Evolutionary conservation across 306 rosid species (phyloP).

Genomic region (Fagus sylvatica): DNA sequence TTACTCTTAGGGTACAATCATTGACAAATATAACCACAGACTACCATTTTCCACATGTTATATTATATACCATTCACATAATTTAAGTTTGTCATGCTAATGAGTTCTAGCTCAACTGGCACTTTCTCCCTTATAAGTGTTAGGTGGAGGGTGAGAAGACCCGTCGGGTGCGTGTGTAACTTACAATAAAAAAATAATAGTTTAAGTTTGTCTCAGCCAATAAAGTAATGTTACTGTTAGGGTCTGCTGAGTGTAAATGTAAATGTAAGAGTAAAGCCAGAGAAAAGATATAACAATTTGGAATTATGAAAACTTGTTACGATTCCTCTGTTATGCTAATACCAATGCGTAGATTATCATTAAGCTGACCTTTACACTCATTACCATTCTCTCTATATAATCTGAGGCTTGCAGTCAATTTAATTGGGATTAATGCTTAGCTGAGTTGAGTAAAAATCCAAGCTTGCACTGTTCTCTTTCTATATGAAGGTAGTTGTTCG

Average conservation of each 20-base stretch:
- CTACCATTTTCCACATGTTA: neutral
- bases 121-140: too few species aligned
- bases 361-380: neutral
- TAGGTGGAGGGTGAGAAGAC: too few species aligned
- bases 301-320: neutral
- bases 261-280: neutral
- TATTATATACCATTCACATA: neutral
- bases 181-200: too few species aligned
- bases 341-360: neutral
- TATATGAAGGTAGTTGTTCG: conserved; percentile 8
- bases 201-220: neutral
- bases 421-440: neutral
- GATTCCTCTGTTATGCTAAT: neutral
- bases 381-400: neutral
- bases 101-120: too few species aligned
- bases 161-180: too few species aligned
- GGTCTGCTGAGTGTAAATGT: neutral
- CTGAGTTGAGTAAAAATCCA: neutral
- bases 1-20: too few species aligned
- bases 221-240: neutral
- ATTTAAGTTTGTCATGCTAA: too few species aligned
- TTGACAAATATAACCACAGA: neutral
- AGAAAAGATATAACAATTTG: neutral
- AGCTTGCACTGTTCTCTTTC: conserved; percentile 12
- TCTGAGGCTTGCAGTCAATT: neutral